Base-by-base conservation (phyloP, 169 alveolate genomes). In the Theileria annulata region DNA sequence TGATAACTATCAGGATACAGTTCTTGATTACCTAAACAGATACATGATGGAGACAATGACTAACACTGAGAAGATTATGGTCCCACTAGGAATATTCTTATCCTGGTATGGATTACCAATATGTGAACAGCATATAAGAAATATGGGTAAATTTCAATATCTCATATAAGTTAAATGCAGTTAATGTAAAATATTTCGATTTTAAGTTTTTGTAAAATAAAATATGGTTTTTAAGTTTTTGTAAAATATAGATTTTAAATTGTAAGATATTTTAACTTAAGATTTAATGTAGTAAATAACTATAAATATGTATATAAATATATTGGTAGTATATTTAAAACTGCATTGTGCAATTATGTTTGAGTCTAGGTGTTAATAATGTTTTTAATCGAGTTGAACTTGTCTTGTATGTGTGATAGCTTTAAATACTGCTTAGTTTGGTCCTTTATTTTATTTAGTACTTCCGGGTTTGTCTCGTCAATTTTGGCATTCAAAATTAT, bases 401-500 rank as follows among this genome's bases (percentile, higher is more conserved):
- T 58, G 15, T 23, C 35, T n/a, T 10, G 30, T 23, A 62, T 62
- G 71, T 27, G 25, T 3, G 75, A 69, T 51, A 47, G 73, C 1
- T 17, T 21, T 51, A 82, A 13, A 71, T 67, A 82, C 27, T 48
- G 47, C 27, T 64, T 17, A 3, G 89, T 42, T 12, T 51, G 49
- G 5, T 58, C 77, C 86, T 82, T 82, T 67, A 82, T 66, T 48
- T 64, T 71, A 60, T 70, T 48, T 49, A 84, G 75, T 1, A 77
- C 84, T 42, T 76, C 82, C 21, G 72, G 77, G 68, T 33, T 68
- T 9, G 86, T 79, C 23, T 77, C 85, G 75, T 76, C 90, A 23
- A 84, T 47, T 12, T 67, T 47, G 13, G 68, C 87, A 21, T 23
- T 56, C 2, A 87, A 81, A 23, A 84, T 60, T n/a, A 51, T 3